Evolutionary conservation across 2,329 filamentous ascomycete genomes (phyloP), one percentile per base, ranked within the genome.

Genomic region (Alternaria metachromatica): DNA sequence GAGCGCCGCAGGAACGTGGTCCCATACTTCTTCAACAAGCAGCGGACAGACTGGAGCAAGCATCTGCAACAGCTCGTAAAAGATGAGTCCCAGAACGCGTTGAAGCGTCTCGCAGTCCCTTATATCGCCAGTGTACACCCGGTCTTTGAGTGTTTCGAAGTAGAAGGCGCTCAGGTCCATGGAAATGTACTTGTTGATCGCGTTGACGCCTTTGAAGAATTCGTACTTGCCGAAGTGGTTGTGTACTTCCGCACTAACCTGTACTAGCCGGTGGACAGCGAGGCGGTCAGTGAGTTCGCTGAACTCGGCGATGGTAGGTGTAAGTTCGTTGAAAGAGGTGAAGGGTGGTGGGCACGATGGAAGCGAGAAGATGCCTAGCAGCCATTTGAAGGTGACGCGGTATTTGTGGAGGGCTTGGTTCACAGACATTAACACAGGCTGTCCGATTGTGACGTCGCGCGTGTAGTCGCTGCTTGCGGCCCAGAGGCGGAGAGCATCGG

Each of bases 381-480:
- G 85, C 87, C 97, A 95, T 81, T 96, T 97, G 78, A 97, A 87
- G 0, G 92, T 97, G 53, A 92, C 91, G 15, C 96, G 90, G 78
- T 95, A 97, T 78, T 97, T 97, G 80, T 94, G 86, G 23, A 98
- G 82, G 3, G 89, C 87, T 49, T 87, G 88, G 69, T 97, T 92
- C 11, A 96, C 88, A 2, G 91, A 88, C 71, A 91, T 88, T 8
- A 99, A 85, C 0, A 96, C 89, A 1, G 89, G 87, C 67, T 91
- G 87, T 21, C 94, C 92, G 67, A 99, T 90, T 7, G 91, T 86
- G 6, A 98, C 90, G 76, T 99, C 96, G 18, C 88, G 88, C 4
- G 93, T 97, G 78, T 96, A 98, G 80, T 99, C 95, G 72, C 92
- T 93, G 78, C 92, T 93, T 4, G 94, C 95, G 26, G 89, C 94